These are phyloP conservation scores for Phytophthora litchii DNA, from an alignment of 352 stramenopile genomes.

Conservation along the genomic window DNA sequence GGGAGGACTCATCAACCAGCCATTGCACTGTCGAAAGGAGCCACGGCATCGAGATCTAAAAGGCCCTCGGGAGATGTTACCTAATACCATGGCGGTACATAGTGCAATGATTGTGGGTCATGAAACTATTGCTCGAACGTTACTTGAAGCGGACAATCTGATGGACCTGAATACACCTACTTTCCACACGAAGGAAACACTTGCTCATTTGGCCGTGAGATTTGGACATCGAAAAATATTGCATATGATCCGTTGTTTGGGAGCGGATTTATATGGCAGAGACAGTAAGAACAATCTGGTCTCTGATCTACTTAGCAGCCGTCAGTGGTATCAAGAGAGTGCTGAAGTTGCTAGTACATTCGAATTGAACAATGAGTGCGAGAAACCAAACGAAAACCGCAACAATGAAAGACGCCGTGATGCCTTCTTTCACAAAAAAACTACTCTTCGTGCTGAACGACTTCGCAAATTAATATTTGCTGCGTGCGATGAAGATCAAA, in stretches of 20 bases:
- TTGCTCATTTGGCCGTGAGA: conserved; percentile 34
- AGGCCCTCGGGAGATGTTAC: not conserved
- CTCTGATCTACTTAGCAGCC: too few species aligned
- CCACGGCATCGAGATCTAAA: conserved; percentile 1
- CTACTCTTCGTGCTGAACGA: not conserved
- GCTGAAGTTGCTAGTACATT: too few species aligned
- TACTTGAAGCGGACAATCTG: conserved; percentile 35
- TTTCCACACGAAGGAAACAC: conserved; percentile 36
- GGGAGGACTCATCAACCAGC: conserved; percentile 22
- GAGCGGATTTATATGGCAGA: too few species aligned
- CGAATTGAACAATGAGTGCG: too few species aligned
- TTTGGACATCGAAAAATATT: too few species aligned
- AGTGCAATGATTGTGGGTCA: conserved; percentile 25
- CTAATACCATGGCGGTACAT: conserved; percentile 32
- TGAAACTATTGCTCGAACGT: conserved; percentile 25
- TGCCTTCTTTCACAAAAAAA: not conserved
- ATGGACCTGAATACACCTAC: conserved; percentile 36
- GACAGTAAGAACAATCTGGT: too few species aligned
- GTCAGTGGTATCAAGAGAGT: too few species aligned
- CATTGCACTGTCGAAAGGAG: conserved; percentile 13
- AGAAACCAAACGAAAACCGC: too few species aligned
- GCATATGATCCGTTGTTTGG: too few species aligned
- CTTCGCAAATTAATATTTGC: not conserved
- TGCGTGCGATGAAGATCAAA: not conserved
- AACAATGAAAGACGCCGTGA: too few species aligned